phyloP scores from a whole-genome alignment of 202 grass and related monocot genomes.

The Cymbopogon flexuosus region DNA sequence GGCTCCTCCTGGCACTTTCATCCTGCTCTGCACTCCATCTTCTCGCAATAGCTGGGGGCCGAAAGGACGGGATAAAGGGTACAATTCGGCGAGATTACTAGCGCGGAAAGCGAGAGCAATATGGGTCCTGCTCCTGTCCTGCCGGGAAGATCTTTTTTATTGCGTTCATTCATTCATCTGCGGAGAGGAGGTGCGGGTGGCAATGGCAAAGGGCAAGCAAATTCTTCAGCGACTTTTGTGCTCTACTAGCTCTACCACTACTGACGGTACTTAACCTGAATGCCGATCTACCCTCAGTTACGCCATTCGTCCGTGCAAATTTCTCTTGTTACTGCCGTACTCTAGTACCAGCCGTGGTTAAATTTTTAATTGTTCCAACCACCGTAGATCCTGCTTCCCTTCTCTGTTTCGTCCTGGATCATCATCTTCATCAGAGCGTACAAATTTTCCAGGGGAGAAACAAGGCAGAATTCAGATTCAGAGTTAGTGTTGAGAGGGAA shows the following conservation, averaged over 20 bases:
- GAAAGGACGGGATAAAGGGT: not conserved
- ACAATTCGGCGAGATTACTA: slow-evolving; percentile 7
- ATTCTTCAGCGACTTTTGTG: not conserved
- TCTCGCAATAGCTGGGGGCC: not conserved
- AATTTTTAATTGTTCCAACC: slow-evolving; percentile 11
- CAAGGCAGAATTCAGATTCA: not conserved
- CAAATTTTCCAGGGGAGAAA: not conserved
- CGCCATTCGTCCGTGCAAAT: slow-evolving; percentile 9
- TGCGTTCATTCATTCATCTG: not conserved
- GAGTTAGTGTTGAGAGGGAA: not conserved
- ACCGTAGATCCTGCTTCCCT: not conserved
- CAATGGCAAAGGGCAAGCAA: not conserved
- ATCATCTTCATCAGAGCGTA: not conserved
- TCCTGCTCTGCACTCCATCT: not conserved
- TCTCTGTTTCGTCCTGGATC: not conserved
- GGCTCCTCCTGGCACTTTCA: no score
- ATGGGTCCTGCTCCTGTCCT: not conserved
- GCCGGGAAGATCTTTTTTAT: not conserved
- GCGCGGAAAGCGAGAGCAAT: slow-evolving; percentile 6
- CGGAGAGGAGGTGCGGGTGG: no score
- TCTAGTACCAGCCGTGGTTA: not conserved
- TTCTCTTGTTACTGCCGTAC: not conserved
- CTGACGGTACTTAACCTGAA: not conserved
- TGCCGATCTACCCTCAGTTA: slow-evolving; percentile 14
- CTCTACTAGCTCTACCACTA: not conserved